These are phyloP conservation scores for Pelargonium fulgidum DNA, from an alignment of 441 rosid genomes.

Conservation along the genomic window DNA sequence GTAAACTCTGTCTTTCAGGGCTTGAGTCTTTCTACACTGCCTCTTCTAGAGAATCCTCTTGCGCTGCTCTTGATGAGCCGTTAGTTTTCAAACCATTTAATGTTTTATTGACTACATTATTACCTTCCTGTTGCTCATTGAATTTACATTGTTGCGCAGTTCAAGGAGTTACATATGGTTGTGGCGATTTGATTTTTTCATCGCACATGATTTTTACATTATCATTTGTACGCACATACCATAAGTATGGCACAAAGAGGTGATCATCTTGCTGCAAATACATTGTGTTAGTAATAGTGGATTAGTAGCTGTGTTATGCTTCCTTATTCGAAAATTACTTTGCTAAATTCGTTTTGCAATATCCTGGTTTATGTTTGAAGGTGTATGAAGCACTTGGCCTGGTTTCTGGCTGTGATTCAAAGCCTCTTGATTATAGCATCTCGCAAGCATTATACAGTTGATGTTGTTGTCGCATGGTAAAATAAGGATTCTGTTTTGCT, in stretches of 20 bases:
- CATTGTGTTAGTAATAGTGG: no score
- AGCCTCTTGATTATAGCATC: no score
- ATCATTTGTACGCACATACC: no score
- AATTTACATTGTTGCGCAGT: neutral
- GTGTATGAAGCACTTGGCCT: no score
- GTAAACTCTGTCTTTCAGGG: slow-evolving; percentile 33
- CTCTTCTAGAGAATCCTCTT: slow-evolving; percentile 33
- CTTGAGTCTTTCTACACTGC: slow-evolving; percentile 38
- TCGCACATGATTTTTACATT: no score
- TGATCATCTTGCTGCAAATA: no score
- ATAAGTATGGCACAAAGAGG: no score
- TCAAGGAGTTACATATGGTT: slow-evolving; percentile 3
- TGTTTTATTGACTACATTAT: slow-evolving; percentile 10
- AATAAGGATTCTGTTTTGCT: neutral
- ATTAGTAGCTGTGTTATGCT: slow-evolving; percentile 3
- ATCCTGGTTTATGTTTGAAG: no score
- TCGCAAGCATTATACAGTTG: neutral
- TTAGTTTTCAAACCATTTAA: slow-evolving; percentile 21
- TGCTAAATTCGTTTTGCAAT: no score
- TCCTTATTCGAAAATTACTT: slow-evolving; percentile 1
- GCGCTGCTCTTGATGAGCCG: slow-evolving; percentile 42
- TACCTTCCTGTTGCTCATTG: slow-evolving; percentile 7
- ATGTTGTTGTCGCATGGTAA: slow-evolving; percentile 23
- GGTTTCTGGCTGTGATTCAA: no score
- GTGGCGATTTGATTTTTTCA: slow-evolving; percentile 15